Percentiles rank a stretch among this genome's conserved stretches.
phyloP scores from a whole-genome alignment of 2,329 filamentous ascomycete species.

The Aspergillus versicolor region DNA sequence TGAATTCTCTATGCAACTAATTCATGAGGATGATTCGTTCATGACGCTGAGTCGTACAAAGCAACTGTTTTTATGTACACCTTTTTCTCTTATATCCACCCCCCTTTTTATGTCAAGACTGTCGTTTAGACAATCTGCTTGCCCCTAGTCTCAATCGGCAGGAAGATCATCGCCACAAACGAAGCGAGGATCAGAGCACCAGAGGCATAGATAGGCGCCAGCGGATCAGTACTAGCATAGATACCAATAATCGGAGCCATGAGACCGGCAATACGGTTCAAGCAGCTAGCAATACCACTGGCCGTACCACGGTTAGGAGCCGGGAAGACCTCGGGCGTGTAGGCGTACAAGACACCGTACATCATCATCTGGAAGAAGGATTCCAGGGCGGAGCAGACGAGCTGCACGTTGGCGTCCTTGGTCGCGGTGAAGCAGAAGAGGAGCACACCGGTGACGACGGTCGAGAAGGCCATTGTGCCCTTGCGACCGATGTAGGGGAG shows the following conservation, averaged over 20 bases:
- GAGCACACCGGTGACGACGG: constrained; percentile 53
- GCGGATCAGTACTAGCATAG: constrained; percentile 37
- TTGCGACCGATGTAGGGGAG: constrained; percentile 63
- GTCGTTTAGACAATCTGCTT: constrained; percentile 28
- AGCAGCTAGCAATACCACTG: constrained; percentile 47
- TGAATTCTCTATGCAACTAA: too few relatives aligned
- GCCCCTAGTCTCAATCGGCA: constrained; percentile 49
- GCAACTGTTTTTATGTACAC: too few relatives aligned
- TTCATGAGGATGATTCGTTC: too few relatives aligned
- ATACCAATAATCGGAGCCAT: constrained; percentile 48
- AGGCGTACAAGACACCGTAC: constrained; percentile 59
- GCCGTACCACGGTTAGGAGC: constrained; percentile 56
- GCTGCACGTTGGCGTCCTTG: constrained; percentile 49
- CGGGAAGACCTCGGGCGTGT: constrained; percentile 60
- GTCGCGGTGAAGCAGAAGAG: constrained; percentile 57
- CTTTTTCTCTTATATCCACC: too few relatives aligned
- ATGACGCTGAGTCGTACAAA: too few relatives aligned
- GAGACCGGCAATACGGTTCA: constrained; percentile 47
- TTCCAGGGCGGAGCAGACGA: constrained; percentile 53
- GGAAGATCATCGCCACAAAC: constrained; percentile 45
- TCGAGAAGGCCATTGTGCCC: constrained; percentile 55
- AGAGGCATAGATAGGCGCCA: constrained; percentile 47
- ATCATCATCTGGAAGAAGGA: constrained; percentile 59
- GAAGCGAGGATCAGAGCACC: constrained; percentile 45
- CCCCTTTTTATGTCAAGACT: too few relatives aligned